Base-by-base conservation (phyloP, 1,284 basidiomycete species). In the Rhodotorula sp. region DNA sequence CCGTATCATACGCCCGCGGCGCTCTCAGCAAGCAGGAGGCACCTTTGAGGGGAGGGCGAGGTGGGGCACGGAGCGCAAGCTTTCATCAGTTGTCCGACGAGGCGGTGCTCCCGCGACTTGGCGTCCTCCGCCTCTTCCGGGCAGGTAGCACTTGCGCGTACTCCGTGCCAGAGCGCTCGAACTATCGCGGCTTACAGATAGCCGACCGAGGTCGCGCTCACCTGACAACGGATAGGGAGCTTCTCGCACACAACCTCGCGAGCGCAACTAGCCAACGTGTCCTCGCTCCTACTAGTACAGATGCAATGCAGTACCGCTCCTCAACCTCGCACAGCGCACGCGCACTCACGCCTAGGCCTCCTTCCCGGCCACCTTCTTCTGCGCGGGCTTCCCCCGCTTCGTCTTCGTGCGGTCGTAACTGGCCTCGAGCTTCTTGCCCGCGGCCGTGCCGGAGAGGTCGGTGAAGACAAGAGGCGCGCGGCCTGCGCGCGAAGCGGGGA, bases 391-490 rank as follows among this genome's bases (percentile, higher is more conserved):
- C 9, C 72, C 72, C 50, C 72, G 53, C 72, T 41, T 69, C 22
- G 72, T 70, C 67, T 66, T 66, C 29, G 64, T 59, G 25, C 55
- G 29, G n/a, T 70, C 61, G 55, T 73, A 76, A 8, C 55, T 67
- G 53, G 25, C 39, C 44, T 37, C 41, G 19, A 71, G 21, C 66
- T 61, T 53, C 6, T 46, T 25, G 1, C 74, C 74, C 32, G 58
- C 27, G 37, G 36, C 9, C 19, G 74, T 74, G 0, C 70, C 72
- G 51, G 65, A 70, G 22, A 74, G 15, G 56, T 76, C 68, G 48
- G 37, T 46, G n/a, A 76, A 74, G 37, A 64, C 44, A 10, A 67
- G 67, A 12, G 67, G 60, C 1, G 74, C 71, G n/a, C 74, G 71
- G 10, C 74, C 74, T 0, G 71, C 66, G 39, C 71, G 66, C 21